Evolutionary conservation across 805 yeast species (phyloP).

Genomic region (Candida loeiensis): DNA sequence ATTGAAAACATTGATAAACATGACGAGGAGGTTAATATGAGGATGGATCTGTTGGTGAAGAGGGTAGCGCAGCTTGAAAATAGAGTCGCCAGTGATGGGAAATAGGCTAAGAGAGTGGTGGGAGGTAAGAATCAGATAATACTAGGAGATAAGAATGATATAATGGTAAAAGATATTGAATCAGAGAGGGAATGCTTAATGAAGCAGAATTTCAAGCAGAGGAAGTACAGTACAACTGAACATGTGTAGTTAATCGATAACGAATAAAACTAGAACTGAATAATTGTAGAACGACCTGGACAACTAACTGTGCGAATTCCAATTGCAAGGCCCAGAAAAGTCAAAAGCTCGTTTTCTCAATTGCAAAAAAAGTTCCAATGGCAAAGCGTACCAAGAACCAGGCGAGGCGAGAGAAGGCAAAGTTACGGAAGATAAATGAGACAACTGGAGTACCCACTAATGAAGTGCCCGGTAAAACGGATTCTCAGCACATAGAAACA

Average conservation of each 20-base stretch:
- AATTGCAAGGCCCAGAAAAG: background rate
- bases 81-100: background rate
- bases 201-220: too few relatives aligned
- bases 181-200: background rate
- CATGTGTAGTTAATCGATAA: too few relatives aligned
- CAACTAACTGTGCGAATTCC: background rate
- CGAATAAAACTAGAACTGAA: too few relatives aligned
- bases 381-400: conserved; percentile 48
- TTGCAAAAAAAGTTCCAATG: conserved; percentile 12
- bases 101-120: background rate
- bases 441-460: background rate
- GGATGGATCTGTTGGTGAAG: conserved; percentile 24
- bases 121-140: background rate
- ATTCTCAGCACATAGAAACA: background rate
- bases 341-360: background rate
- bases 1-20: conserved; percentile 21
- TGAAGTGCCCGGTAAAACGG: background rate
- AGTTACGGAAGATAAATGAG: conserved; percentile 29
- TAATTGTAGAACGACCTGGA: too few relatives aligned
- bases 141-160: background rate
- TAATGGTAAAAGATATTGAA: too few relatives aligned
- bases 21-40: conserved; percentile 26
- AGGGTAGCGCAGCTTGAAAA: conserved; percentile 16
- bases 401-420: conserved; percentile 46
- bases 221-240: too few relatives aligned